These are phyloP conservation scores for Croton laevigatus DNA, from an alignment of 441 rosid genomes.

Conservation along the genomic window DNA sequence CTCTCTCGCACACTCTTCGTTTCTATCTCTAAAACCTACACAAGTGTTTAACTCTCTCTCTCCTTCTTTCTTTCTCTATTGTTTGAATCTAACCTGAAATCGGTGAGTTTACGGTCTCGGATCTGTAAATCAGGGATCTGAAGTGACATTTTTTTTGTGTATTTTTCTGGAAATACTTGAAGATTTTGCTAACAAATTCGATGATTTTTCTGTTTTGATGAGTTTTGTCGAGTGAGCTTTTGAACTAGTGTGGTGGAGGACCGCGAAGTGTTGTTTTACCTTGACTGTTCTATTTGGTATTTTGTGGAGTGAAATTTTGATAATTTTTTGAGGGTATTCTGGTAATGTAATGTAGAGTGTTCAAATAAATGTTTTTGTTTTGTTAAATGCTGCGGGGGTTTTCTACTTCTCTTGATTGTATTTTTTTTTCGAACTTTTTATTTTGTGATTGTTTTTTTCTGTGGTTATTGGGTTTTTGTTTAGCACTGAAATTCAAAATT, in stretches of 20 bases:
- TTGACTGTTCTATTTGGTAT: background rate
- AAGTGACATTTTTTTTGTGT: background rate
- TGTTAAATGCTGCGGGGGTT: background rate
- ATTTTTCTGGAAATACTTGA: conserved; percentile 10
- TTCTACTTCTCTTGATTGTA: background rate
- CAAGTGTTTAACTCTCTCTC: conserved; percentile 10
- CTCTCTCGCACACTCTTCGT: conserved; percentile 4
- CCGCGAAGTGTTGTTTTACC: background rate
- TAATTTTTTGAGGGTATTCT: conserved; percentile 3
- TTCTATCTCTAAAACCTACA: conserved; percentile 17
- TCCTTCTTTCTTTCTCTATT: conserved; percentile 18
- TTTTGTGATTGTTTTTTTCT: background rate
- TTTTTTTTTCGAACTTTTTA: background rate
- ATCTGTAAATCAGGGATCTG: conserved; percentile 57
- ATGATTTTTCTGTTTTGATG: background rate
- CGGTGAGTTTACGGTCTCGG: conserved; percentile 40
- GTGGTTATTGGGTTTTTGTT: background rate
- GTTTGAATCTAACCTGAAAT: conserved; percentile 27
- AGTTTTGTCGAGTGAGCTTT: background rate
- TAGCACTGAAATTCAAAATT: conserved; percentile 4
- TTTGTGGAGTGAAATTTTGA: background rate
- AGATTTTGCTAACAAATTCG: background rate
- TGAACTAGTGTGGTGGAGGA: background rate
- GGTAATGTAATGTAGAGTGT: background rate
- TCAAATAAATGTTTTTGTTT: background rate